Evolutionary conservation across 345 rosid genomes (phyloP), one percentile per base, ranked within the genome.

Genomic region (Crucihimalaya himalaica): DNA sequence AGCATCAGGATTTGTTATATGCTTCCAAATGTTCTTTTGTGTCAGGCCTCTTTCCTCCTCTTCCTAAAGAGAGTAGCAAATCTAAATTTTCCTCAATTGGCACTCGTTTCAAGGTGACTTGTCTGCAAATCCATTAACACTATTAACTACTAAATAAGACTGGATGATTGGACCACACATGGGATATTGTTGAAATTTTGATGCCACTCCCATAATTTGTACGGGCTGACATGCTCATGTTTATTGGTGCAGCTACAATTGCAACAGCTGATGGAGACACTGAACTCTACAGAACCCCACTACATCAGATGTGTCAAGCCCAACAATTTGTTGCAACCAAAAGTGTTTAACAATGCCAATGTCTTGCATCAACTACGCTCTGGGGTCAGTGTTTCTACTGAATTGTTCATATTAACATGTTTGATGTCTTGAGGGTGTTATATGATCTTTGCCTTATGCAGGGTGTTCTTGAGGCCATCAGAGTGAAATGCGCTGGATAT

Each of bases 401-500:
- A 32, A 55, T 45, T 37, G 27, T 23, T 56, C 54, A 35, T 73
- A 45, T 11, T 6, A 42, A 57, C 46, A 25, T 28, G 66, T 48
- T 59, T 60, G 51, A 63, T 58, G 48, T 42, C 46, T 67, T 64
- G 62, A 34, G 64, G 64, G 60, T 64, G 32, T 78, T 73, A 58
- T 56, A 28, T 62, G 54, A 65, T 63, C 13, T 72, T 59, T 73
- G 27, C 66, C 73, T 75, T 66, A 16, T 86, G 66, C 79, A 94
- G 98, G 98, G 98, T 81, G 98, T 94, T 74, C 81, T 94, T 59
- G 98, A 94, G 83, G 96, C 96, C 76, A 88, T 94, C 68, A 87
- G 86, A 83, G 85, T 94, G 71, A 94, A 91, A 73, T 91, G 97
- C 73, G 86, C 87, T 21, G 96, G 98, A 73, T 94, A 77, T 76